phyloP scores from a whole-genome alignment of 495 filamentous ascomycete genomes.

The Xanthoparmelia taractica region DNA sequence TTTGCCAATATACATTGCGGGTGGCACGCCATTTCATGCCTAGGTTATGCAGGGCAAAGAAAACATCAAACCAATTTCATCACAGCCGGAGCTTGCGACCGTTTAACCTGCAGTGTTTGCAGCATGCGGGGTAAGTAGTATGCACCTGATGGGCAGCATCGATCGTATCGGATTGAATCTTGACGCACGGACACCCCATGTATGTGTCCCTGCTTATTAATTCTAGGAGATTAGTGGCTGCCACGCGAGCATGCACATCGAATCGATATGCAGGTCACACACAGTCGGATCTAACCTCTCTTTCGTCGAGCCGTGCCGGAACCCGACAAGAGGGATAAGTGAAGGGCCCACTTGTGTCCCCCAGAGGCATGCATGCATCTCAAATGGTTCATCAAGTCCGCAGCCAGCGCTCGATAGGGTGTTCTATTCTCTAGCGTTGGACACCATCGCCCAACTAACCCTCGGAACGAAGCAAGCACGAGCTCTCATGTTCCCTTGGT shows the following conservation, averaged over 20 bases:
- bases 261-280: conserved; percentile 16
- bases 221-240: conserved; percentile 11
- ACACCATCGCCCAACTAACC: background rate
- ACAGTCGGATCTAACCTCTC: background rate
- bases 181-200: conserved; percentile 14
- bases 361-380: background rate
- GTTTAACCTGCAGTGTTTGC: background rate
- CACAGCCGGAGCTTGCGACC: background rate
- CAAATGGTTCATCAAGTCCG: background rate
- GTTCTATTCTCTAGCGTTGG: background rate
- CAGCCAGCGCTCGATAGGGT: background rate
- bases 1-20: background rate
- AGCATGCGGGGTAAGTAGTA: background rate
- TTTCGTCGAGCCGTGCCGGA: conserved; percentile 3
- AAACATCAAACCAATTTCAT: background rate
- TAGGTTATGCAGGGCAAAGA: background rate
- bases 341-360: background rate
- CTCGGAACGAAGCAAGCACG: background rate
- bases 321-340: background rate
- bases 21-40: background rate
- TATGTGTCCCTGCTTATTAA: background rate
- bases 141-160: background rate
- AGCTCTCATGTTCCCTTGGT: background rate
- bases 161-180: conserved; percentile 5
- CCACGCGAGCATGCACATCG: conserved; percentile 12